Conservation (phyloP, 2,329 filamentous ascomycete species). For the Sporothrix sp. region DNA sequence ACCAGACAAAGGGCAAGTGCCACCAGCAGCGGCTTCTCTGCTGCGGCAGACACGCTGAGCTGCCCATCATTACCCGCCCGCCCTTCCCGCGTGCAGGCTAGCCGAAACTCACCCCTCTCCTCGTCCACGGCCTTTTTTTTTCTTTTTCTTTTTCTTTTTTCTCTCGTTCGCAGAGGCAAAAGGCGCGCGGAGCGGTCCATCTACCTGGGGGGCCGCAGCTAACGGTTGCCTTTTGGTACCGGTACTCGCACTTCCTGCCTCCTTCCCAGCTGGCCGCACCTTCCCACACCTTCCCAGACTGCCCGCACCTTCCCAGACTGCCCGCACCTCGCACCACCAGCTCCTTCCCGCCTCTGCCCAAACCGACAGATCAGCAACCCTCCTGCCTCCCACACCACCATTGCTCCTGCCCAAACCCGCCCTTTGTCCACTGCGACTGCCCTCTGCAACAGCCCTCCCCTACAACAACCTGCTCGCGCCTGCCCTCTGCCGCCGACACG, state of each 20-base stretch:
- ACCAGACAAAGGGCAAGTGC: constrained; percentile 10
- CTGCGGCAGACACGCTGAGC: constrained; percentile 1
- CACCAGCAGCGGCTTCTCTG: constrained; percentile 4
- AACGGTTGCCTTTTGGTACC: constrained; percentile 11
- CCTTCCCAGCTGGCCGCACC: not conserved
- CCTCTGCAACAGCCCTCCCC: constrained; percentile 5
- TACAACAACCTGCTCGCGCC: no score
- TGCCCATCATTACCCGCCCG: constrained; percentile 16
- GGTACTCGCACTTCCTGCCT: not conserved
- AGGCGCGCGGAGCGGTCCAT: constrained; percentile 15
- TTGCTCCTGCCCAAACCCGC: not conserved
- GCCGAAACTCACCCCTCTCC: not conserved
- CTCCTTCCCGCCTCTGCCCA: constrained; percentile 3
- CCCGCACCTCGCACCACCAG: no score
- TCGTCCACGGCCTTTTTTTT: not conserved
- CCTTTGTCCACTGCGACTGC: not conserved
- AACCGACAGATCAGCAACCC: not conserved
- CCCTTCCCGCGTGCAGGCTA: constrained; percentile 7
- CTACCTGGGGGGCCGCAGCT: constrained; percentile 15
- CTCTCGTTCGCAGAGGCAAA: no score
- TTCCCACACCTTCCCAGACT: not conserved
- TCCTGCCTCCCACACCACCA: not conserved
- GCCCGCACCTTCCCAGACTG: not conserved
- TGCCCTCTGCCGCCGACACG: not conserved
- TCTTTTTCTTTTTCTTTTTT: no score